phyloP scores from a whole-genome alignment of 1,139 yeast genomes.

The Pichia kudriavzevii region DNA sequence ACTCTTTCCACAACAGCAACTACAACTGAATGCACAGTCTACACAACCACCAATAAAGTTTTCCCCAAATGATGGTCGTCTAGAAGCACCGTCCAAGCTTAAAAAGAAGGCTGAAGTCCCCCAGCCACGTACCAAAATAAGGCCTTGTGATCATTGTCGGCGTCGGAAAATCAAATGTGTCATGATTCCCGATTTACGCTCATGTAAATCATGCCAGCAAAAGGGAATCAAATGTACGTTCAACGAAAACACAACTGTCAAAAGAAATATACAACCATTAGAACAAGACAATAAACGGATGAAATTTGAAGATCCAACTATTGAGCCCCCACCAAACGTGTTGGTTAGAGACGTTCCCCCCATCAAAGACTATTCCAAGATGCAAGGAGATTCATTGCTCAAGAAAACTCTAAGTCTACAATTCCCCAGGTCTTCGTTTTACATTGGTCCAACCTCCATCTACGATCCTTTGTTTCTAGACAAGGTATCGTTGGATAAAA shows the following conservation, averaged over 20 bases:
- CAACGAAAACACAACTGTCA: slow-evolving; percentile 24
- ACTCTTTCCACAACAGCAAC: background rate
- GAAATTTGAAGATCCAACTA: slow-evolving; percentile 28
- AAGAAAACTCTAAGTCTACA: slow-evolving; percentile 38
- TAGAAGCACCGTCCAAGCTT: background rate
- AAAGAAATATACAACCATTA: slow-evolving; percentile 18
- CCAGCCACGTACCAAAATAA: slow-evolving; percentile 28
- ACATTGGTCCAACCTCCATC: slow-evolving; percentile 67
- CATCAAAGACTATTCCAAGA: slow-evolving; percentile 46
- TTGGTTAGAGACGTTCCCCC: slow-evolving; percentile 48
- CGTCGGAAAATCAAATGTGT: slow-evolving; percentile 61
- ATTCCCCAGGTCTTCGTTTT: slow-evolving; percentile 70
- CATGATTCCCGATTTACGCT: slow-evolving; percentile 46
- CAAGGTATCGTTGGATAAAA: slow-evolving; percentile 43
- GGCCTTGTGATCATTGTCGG: slow-evolving; percentile 66
- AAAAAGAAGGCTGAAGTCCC: slow-evolving; percentile 21
- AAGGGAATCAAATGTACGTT: slow-evolving; percentile 62
- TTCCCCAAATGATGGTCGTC: background rate
- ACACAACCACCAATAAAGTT: background rate
- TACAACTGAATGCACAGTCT: background rate
- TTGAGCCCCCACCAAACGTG: slow-evolving; percentile 42
- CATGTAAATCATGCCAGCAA: slow-evolving; percentile 63
- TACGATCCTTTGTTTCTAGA: slow-evolving; percentile 55
- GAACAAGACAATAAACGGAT: slow-evolving; percentile 21
- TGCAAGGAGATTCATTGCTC: slow-evolving; percentile 37